Conservation (phyloP, 139 green algal species). For the Closterium sp. region DNA sequence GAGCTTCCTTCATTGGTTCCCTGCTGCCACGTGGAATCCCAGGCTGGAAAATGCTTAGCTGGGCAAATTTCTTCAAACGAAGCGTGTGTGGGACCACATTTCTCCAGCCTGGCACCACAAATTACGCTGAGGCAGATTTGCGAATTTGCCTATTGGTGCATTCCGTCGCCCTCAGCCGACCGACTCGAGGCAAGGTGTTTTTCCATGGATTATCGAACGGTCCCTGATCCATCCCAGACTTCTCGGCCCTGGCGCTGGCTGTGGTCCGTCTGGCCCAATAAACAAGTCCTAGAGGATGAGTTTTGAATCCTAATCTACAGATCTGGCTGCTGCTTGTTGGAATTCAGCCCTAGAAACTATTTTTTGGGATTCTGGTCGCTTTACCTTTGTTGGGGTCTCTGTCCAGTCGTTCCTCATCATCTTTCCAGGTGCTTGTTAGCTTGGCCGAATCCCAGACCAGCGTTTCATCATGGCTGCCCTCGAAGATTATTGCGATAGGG, state of each 20-base stretch:
- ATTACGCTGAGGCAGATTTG: neutral
- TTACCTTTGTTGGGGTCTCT: too few relatives aligned
- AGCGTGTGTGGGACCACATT: neutral
- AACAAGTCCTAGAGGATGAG: too few relatives aligned
- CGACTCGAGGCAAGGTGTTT: too few relatives aligned
- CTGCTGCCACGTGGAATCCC: neutral
- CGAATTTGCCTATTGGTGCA: neutral
- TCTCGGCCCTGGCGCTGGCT: too few relatives aligned
- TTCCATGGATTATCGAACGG: too few relatives aligned
- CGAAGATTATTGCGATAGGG: neutral
- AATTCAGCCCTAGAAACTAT: neutral
- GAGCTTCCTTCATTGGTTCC: neutral
- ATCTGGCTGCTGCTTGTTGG: neutral
- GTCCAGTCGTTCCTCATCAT: neutral
- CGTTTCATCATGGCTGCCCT: neutral
- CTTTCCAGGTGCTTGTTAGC: neutral
- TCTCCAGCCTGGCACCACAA: neutral
- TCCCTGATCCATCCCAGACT: too few relatives aligned
- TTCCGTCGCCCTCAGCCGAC: neutral
- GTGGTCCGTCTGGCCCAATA: neutral
- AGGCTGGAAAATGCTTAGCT: too few relatives aligned
- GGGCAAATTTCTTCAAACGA: neutral
- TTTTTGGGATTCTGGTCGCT: neutral
- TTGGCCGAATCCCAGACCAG: neutral
- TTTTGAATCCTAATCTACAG: too few relatives aligned